Base-by-base conservation (phyloP, 2,329 filamentous ascomycete genomes). In the Alternaria infectoria region DNA sequence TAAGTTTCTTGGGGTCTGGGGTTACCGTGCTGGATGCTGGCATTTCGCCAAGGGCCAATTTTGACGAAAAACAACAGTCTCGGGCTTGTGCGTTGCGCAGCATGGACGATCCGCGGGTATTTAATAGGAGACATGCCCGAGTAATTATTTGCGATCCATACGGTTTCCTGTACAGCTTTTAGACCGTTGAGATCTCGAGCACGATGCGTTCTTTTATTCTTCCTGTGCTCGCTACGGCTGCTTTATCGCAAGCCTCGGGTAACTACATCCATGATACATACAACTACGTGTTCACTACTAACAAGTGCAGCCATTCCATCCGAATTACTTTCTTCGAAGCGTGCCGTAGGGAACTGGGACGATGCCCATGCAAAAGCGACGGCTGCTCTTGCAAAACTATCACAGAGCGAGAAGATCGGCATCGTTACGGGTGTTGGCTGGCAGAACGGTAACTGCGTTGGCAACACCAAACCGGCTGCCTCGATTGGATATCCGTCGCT, bases 321-420 rank as follows among this genome's bases (percentile, higher is more conserved):
- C 4, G 67, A 72, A 10, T 46, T 65, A 17, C 47, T 57, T 15
- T 30, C 40, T 19, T 68, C 69, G 28, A 76, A 74, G 43, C 64
- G 74, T 62, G 72, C 73, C 46, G 67, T 73, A 5, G 67, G 69
- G 21, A 71, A 68, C 36, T 83, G 81, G 81, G 76, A 77, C 32
- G 71, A 73, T 50, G 81, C 81, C 12, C 79, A 82, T 62, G 70
- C 72, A 19, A 80, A 81, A 65, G 81, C 81, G 5, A 77, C 75
- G 26, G 71, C 78, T 15, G 77, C 80, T 30, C 74, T 83, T 9
- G 72, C 77, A 13, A 79, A 80, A 55, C 70, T 83, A 40, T 80
- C 79, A 5, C 69, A 75, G 15, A 66, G 72, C 30, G 81, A 83
- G 45, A 83, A 83, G 69, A 67, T 80, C 17, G 74, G 74, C 28